Conservation (phyloP, 805 yeast species). For the Clavispora carvajalis region DNA sequence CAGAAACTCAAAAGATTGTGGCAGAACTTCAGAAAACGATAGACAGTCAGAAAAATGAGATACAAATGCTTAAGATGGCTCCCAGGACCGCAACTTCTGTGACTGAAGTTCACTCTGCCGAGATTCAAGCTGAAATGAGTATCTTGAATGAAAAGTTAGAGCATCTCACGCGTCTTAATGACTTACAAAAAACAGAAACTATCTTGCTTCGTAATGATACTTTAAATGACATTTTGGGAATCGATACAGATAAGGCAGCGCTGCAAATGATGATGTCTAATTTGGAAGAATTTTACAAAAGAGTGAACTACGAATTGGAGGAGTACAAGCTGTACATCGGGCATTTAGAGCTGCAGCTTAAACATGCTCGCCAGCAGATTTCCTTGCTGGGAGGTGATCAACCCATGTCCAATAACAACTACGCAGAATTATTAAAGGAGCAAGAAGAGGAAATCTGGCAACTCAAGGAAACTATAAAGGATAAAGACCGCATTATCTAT, state of each 20-base stretch:
- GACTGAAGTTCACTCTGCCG: slow-evolving; percentile 23
- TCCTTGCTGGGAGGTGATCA: background rate
- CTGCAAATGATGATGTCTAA: slow-evolving; percentile 42
- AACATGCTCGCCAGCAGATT: slow-evolving; percentile 20
- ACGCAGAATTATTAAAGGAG: slow-evolving; percentile 42
- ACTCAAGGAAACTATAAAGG: slow-evolving; percentile 54
- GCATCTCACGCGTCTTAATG: slow-evolving; percentile 61
- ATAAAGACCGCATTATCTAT: slow-evolving; percentile 74
- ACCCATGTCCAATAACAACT: slow-evolving; percentile 9
- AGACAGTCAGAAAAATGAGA: slow-evolving; percentile 55
- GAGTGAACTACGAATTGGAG: slow-evolving; percentile 47
- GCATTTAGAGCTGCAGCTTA: slow-evolving; percentile 54
- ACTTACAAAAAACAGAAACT: slow-evolving; percentile 52
- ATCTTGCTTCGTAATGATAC: slow-evolving; percentile 55
- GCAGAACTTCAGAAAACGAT: slow-evolving; percentile 54
- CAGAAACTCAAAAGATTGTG: slow-evolving; percentile 43
- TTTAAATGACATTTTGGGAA: slow-evolving; percentile 51
- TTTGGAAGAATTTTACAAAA: slow-evolving; percentile 44
- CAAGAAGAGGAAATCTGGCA: slow-evolving; percentile 67
- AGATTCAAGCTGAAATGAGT: slow-evolving; percentile 50
- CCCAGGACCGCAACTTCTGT: background rate
- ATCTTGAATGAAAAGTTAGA: slow-evolving; percentile 63
- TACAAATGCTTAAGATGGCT: slow-evolving; percentile 30
- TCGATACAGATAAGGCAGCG: slow-evolving; percentile 28
- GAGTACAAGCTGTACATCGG: slow-evolving; percentile 55